These are phyloP conservation scores for Drechmeria coniospora DNA, from an alignment of 2,329 filamentous ascomycete genomes.

Conservation along the genomic window DNA sequence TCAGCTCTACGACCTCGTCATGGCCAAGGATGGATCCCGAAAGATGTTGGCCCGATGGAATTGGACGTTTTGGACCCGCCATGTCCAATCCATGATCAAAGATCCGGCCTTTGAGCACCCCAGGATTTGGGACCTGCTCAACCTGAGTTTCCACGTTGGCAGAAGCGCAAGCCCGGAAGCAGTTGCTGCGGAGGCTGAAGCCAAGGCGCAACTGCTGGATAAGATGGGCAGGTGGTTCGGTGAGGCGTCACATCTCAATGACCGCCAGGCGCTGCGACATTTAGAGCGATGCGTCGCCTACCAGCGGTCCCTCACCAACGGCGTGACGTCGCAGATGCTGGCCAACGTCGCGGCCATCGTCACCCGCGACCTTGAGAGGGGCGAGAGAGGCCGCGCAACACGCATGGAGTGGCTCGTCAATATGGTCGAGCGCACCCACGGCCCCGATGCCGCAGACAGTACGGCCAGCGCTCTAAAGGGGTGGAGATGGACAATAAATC, in stretches of 20 bases:
- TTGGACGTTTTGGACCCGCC: slow-evolving; percentile 18
- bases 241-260: slow-evolving; percentile 11
- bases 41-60: slow-evolving; percentile 9
- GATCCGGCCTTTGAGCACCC: slow-evolving; percentile 11
- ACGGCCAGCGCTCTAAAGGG: slow-evolving; percentile 7
- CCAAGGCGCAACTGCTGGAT: slow-evolving; percentile 14
- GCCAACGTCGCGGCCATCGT: slow-evolving; percentile 12
- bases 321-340: slow-evolving; percentile 12
- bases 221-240: slow-evolving; percentile 16
- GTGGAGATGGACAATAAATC: slow-evolving; percentile 11
- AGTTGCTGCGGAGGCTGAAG: slow-evolving; percentile 4
- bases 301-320: slow-evolving; percentile 9
- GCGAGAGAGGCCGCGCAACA: slow-evolving; percentile 14
- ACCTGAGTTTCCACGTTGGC: slow-evolving; percentile 4
- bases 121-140: slow-evolving; percentile 14
- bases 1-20: slow-evolving; percentile 8
- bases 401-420: slow-evolving; percentile 16
- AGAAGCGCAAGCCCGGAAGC: not conserved
- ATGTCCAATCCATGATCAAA: slow-evolving; percentile 17
- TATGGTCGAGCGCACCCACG: slow-evolving; percentile 10
- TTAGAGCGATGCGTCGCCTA: slow-evolving; percentile 12
- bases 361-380: slow-evolving; percentile 18
- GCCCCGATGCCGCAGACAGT: slow-evolving; percentile 7
- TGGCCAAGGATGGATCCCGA: slow-evolving; percentile 1
- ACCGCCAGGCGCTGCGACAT: slow-evolving; percentile 15